Base-by-base conservation (phyloP, 345 rosid species). In the Diplotaxis tenuifolia region DNA sequence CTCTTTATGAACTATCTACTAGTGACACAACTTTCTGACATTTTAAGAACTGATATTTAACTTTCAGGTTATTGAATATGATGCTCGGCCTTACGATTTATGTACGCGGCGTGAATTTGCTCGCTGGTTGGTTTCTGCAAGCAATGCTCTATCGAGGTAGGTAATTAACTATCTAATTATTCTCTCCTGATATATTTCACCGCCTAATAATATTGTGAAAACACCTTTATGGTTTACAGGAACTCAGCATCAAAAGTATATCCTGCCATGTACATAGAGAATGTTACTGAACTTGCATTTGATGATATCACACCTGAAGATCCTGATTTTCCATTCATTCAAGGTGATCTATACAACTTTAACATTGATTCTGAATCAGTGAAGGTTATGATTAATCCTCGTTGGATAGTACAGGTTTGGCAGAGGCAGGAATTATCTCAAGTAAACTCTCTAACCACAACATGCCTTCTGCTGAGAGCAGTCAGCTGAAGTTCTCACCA, bases 181-280 rank as follows among this genome's bases (percentile, higher is more conserved):
- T 15, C 38, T 61, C 29, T 54, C 18, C 42, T 63, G 32, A 64
- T 64, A 15, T 45, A 6, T 25, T 56, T 77, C 14, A 50, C 18
- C 7, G 3, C 68, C 10, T 71, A 23, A n/a, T n/a, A 14, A 49
- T 4, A 45, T 32, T 1, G 8, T 71, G 47, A 36, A 59, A 36
- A 7, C 52, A 49, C 36, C 75, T 77, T 76, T 29, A 56, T 78
- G 60, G 55, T 68, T 81, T 82, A 82, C 72, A 91, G 97, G 86
- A 90, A 76, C 67, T 71, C 92, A 3, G 65, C 77, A 65, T 91
- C 99, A 21, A 94, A 94, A 79, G 89, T 94, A 34, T 91, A 89
- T 85, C 97, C 96, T 50, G 99, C 97, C 15, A 95, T 90, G 98
- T 92, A 87, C 74, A 86, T 95, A 54, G 97, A 91, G 82, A 84